Evolutionary conservation across 2,329 filamentous ascomycete species (phyloP).

Genomic region (Penicillium sclerotigenum): DNA sequence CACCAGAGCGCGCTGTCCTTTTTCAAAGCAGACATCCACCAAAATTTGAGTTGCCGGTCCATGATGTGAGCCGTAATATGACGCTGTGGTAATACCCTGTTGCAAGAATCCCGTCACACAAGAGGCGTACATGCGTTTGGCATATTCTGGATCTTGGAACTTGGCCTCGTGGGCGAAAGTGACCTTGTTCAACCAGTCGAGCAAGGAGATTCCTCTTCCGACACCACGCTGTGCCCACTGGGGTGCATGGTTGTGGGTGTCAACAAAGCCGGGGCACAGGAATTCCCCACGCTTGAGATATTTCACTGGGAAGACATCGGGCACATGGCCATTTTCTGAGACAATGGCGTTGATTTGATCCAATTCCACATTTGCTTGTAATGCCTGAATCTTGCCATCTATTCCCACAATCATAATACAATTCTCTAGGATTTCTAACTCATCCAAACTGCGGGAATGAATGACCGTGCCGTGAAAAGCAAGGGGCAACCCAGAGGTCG

Average conservation of each 20-base stretch:
- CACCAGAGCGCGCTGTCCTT: conserved; percentile 36
- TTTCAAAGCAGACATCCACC: conserved; percentile 31
- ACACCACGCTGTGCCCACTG: conserved; percentile 50
- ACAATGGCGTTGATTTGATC: conserved; percentile 26
- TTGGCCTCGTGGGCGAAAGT: conserved; percentile 64
- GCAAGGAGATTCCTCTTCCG: conserved; percentile 40
- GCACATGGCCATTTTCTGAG: conserved; percentile 24
- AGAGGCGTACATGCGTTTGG: conserved; percentile 49
- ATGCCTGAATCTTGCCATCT: conserved; percentile 30
- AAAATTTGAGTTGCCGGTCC: conserved; percentile 31
- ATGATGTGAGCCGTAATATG: conserved; percentile 37
- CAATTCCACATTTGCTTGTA: conserved; percentile 22
- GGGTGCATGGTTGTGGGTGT: conserved; percentile 68
- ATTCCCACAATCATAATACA: conserved; percentile 32
- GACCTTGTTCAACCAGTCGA: conserved; percentile 63
- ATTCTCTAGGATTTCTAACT: conserved; percentile 32
- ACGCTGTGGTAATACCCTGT: conserved; percentile 46
- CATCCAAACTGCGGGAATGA: conserved; percentile 25
- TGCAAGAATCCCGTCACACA: conserved; percentile 58
- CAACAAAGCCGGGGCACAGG: conserved; percentile 46
- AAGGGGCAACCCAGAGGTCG: conserved; percentile 23
- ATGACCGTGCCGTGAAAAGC: conserved; percentile 38
- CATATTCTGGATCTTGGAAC: conserved; percentile 56
- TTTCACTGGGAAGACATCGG: conserved; percentile 28
- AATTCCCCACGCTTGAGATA: conserved; percentile 30